These are phyloP conservation scores for Amanita exitialis DNA, from an alignment of 768 basidiomycete species.

Conservation along the genomic window DNA sequence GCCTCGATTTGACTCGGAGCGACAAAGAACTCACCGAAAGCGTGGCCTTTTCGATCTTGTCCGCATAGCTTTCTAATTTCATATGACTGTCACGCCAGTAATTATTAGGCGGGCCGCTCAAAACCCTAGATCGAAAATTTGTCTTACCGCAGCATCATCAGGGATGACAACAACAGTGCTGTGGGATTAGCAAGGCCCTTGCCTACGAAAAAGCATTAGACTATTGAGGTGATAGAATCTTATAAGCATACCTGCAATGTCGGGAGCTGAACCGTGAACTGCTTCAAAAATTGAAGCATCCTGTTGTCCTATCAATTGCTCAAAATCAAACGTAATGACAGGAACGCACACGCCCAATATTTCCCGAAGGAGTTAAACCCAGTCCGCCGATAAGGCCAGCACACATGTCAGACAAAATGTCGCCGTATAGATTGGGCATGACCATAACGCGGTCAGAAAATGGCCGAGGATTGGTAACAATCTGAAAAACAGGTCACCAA, in stretches of 20 bases:
- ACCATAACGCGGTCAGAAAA: slow-evolving; percentile 98
- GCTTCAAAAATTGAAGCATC: slow-evolving; percentile 99
- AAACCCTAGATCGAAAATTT: slow-evolving; percentile 7
- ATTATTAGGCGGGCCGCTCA: slow-evolving; percentile 7
- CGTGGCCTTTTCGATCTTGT: slow-evolving; percentile 86
- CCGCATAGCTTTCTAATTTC: slow-evolving; percentile 75
- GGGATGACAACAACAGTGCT: slow-evolving; percentile 86
- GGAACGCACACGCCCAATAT: slow-evolving; percentile 79
- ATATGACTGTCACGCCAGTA: slow-evolving; percentile 60
- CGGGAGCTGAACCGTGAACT: slow-evolving; percentile 98
- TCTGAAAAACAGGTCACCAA: slow-evolving; percentile 25
- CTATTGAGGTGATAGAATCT: background rate
- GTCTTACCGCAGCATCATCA: slow-evolving; percentile 94
- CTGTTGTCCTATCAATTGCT: slow-evolving; percentile 27
- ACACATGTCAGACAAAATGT: slow-evolving; percentile 96
- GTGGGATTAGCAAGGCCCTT: slow-evolving; percentile 98
- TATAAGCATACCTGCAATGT: slow-evolving; percentile 71
- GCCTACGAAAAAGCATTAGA: slow-evolving; percentile 29
- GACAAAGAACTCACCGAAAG: slow-evolving; percentile 54
- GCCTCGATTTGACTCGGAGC: slow-evolving; percentile 77
- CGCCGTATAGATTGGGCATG: slow-evolving; percentile 97
- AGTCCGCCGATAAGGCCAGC: slow-evolving; percentile 97
- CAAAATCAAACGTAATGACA: background rate
- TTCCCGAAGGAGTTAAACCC: slow-evolving; percentile 94
- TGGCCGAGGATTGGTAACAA: slow-evolving; percentile 89